A percentile compares a stretch with the other conserved stretches of the same genome.
phyloP scores from a whole-genome alignment of 139 green algal species.

The Penium margaritaceum region DNA sequence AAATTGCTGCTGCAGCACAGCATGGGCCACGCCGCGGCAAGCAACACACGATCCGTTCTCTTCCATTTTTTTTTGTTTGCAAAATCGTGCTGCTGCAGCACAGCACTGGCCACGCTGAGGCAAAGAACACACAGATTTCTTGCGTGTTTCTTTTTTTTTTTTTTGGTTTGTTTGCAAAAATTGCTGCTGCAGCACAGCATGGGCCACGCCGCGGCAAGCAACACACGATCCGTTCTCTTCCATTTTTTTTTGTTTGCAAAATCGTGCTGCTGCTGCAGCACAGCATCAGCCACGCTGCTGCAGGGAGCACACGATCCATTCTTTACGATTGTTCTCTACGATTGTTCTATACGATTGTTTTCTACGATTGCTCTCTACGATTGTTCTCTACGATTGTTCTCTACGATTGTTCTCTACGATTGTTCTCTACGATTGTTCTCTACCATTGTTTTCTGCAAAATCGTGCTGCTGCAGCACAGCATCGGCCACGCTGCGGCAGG shows the following conservation, averaged over 20 bases:
- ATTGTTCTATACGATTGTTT: not conserved
- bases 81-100: constrained; percentile 21
- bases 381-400: too few species aligned
- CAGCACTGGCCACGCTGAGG: not conserved
- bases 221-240: not conserved
- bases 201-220: not conserved
- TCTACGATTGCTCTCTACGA: not conserved
- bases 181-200: too few species aligned
- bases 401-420: too few species aligned
- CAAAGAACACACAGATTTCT: not conserved
- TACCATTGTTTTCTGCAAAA: too few species aligned
- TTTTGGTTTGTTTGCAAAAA: too few species aligned
- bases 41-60: not conserved
- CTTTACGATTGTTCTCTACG: not conserved
- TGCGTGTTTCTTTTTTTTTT: not conserved
- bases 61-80: not conserved
- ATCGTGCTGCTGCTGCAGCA: too few species aligned
- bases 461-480: constrained; percentile 41
- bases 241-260: too few species aligned
- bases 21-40: not conserved
- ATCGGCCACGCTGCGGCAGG: constrained; percentile 42
- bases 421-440: too few species aligned
- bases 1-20: too few species aligned
- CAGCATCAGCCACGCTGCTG: not conserved
- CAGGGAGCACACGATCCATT: not conserved